Base-by-base conservation (phyloP, 148 eudicot species). In the Rhododendron griersonianum region DNA sequence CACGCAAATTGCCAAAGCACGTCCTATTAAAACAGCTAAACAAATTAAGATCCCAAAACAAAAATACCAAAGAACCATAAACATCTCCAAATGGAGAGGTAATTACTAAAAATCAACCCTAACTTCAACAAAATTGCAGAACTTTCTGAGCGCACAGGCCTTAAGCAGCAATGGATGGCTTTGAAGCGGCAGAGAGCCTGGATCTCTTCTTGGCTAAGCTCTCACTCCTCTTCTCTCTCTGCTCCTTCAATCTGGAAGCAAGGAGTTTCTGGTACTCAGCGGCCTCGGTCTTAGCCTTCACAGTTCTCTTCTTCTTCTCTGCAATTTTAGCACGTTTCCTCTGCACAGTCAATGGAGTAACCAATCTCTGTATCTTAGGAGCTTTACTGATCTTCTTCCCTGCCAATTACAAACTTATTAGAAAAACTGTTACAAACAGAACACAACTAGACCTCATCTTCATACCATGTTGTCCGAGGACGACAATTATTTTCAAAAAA, bases 331-430 rank as follows among this genome's bases (percentile, higher is more conserved):
- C 84, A 23, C 87, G 53, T 21, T 86, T 86, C 79, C 87, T 86
- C 44, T 84, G 87, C 35, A 37, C 0, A 73, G 77, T 30, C 41
- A 89, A 55, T 7, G 90, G 89, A 35, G 90, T 87, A n/a, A 89
- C 88, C 57, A 89, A 73, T 83, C 90, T 89, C 88, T 86, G 90
- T 75, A 89, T 89, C 81, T 89, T 86, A 15, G 90, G 90, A 74
- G 88, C 90, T 25, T 87, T 86, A 44, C 88, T 89, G 69, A 76
- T 71, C 35, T 47, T 78, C 18, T 78, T 47, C 55, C 81, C 81
- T 45, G 57, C 57, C 16, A 45, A 78, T 13, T 1, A 11, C 35
- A 4, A 47, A 35, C 25, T n/a, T 11, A 5, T 1, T 3, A 19
- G 51, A 47, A 47, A 48, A 25, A 47, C 2, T 11, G 4, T 79